These are phyloP conservation scores for Talaromyces sp. DNA, from an alignment of 2,329 filamentous ascomycete species.

Conservation along the genomic window DNA sequence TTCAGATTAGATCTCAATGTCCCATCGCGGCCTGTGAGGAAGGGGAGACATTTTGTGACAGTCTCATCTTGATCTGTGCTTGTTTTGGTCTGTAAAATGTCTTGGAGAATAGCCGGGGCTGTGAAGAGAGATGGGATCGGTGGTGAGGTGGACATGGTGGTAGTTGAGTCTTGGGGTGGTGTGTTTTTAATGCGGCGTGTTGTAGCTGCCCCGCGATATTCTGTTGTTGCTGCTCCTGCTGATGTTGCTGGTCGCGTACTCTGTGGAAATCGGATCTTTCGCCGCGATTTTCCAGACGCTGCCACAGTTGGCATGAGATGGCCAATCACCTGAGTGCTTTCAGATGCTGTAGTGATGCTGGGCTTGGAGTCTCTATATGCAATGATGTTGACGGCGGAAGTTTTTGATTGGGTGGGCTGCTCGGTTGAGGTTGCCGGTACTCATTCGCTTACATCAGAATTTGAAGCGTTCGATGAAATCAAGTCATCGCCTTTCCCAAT, in stretches of 20 bases:
- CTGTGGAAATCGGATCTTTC: slow-evolving; percentile 39
- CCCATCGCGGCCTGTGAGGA: slow-evolving; percentile 53
- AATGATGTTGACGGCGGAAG: slow-evolving; percentile 8
- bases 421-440: not conserved
- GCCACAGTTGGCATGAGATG: slow-evolving; percentile 34
- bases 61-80: slow-evolving; percentile 67
- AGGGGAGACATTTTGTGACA: slow-evolving; percentile 64
- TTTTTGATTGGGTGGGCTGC: slow-evolving; percentile 16
- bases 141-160: not conserved
- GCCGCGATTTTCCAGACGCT: slow-evolving; percentile 33
- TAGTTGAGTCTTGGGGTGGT: not conserved
- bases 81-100: slow-evolving; percentile 64
- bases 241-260: slow-evolving; percentile 24
- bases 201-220: slow-evolving; percentile 20
- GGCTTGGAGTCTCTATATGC: not conserved
- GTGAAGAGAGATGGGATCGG: slow-evolving; percentile 36
- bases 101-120: slow-evolving; percentile 58
- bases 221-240: slow-evolving; percentile 13
- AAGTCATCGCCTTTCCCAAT: not conserved
- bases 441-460: not conserved
- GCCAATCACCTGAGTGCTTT: not conserved
- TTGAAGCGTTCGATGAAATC: not conserved
- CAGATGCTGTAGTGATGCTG: not conserved
- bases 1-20: slow-evolving; percentile 58
- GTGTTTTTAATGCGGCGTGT: not conserved